Evolutionary conservation across 2,329 filamentous ascomycete genomes (phyloP), one percentile per base, ranked within the genome.

Genomic region (Monosporascus ibericus): DNA sequence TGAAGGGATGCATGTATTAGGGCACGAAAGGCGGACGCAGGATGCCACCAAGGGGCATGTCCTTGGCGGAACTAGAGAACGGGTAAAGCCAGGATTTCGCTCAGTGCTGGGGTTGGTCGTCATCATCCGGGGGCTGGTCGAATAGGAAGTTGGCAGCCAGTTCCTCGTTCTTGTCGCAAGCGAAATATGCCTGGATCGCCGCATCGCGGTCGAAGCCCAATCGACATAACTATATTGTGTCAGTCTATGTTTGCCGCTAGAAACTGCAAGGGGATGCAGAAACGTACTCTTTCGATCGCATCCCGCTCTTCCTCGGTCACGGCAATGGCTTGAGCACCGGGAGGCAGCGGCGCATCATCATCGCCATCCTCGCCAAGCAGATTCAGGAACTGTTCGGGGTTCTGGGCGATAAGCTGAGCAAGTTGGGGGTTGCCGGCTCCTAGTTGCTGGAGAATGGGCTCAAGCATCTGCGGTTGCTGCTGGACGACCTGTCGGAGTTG

Each of bases 101-200:
- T 69, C 72, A 77, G 63, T 75, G 74, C 55, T 72, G 68, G 9
- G 71, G 66, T 34, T 76, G 73, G 53, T 87, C 85, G 37, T 89
- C 86, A 47, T 96, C 92, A 56, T 95, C 91, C 9, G 92, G 42
- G 3, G 42, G 92, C 74, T 97, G 91, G 64, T 99, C 94, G 68
- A 99, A 99, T 55, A 99, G 79, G 72, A 96, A 97, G 74, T 99
- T 99, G 58, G 94, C 94, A 1, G 94, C 94, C 49, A 99, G 80
- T 73, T 99, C 94, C 74, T 99, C 94, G 71, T 99, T 97, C 82
- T 97, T 99, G 73, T 99, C 94, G 72, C 94, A 99, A 36, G 94
- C 94, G 69, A 99, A 99, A 75, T 97, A 99, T 25, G 94, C 94
- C 74, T 99, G 92, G 61, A 97, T 96, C 49, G 94, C 94, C 63